Evolutionary conservation across 176 grass and related monocot species (phyloP).

Genomic region (Poa annua): DNA sequence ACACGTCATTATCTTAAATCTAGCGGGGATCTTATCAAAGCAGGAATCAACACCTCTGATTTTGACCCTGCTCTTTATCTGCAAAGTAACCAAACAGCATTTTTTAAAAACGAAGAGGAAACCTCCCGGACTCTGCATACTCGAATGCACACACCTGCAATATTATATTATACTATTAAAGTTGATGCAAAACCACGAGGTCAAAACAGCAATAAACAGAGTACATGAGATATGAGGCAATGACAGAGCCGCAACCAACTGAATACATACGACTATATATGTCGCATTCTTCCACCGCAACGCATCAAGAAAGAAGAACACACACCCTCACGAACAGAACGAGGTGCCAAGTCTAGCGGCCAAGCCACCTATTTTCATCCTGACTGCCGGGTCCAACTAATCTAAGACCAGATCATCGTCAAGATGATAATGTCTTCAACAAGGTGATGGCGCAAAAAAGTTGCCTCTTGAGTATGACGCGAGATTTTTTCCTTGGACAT

Average conservation of each 20-base stretch:
- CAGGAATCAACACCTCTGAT: not conserved
- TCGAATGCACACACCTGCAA: not conserved
- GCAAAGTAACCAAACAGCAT: not conserved
- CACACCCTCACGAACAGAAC: not conserved
- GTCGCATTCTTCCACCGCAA: not conserved
- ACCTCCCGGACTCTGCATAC: not conserved
- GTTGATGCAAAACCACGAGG: not conserved
- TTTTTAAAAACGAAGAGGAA: not conserved
- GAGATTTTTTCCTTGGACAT: not conserved
- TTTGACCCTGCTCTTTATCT: not conserved
- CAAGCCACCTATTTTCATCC: not conserved
- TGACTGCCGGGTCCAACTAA: not conserved
- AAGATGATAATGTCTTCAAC: not conserved
- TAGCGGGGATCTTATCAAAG: slow-evolving; percentile 6
- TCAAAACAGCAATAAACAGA: not conserved
- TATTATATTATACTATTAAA: too few relatives aligned
- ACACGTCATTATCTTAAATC: not conserved
- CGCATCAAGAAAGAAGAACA: not conserved
- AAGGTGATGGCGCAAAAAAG: not conserved
- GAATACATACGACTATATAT: not conserved
- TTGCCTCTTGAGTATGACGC: not conserved
- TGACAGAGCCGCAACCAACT: not conserved
- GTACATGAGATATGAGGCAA: not conserved
- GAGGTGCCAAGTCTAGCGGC: not conserved
- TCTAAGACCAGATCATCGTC: not conserved